Evolutionary conservation across 2,329 filamentous ascomycete species (phyloP).

Genomic region (Leptoxyphium fumago): DNA sequence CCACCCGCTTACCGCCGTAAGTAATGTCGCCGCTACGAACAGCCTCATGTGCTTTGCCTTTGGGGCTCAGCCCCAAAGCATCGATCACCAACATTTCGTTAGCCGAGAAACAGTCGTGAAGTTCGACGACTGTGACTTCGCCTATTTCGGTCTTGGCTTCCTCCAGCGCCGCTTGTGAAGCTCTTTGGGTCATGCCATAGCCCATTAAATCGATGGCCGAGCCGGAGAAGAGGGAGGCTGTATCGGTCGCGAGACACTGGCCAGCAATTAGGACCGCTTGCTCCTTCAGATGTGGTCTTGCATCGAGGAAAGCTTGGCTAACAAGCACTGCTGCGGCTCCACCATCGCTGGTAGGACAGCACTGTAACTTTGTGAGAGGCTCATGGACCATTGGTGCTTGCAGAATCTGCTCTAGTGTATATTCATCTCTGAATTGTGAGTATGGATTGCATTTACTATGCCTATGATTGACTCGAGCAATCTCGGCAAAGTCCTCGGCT

Average conservation of each 20-base stretch:
- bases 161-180: conserved; percentile 51
- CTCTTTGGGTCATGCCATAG: conserved; percentile 66
- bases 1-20: conserved; percentile 64
- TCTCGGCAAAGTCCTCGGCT: conserved; percentile 81
- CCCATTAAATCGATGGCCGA: conserved; percentile 81
- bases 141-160: conserved; percentile 54
- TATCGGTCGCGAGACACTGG: conserved; percentile 76
- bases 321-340: conserved; percentile 79
- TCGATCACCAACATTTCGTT: conserved; percentile 91
- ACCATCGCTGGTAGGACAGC: conserved; percentile 91
- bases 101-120: conserved; percentile 93
- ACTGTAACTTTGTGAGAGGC: conserved; percentile 94
- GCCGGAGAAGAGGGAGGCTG: conserved; percentile 60
- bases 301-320: conserved; percentile 75
- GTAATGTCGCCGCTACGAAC: conserved; percentile 80
- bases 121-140: conserved; percentile 72
- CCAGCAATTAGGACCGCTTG: conserved; percentile 84
- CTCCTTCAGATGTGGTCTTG: conserved; percentile 62
- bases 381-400: conserved; percentile 63
- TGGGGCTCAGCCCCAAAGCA: conserved; percentile 60
- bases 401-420: conserved; percentile 71
- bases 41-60: conserved; percentile 81
- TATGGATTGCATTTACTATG: conserved; percentile 91
- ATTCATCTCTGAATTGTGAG: conserved; percentile 91
- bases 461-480: conserved; percentile 80